phyloP scores from a whole-genome alignment of 2,329 filamentous ascomycete genomes.

The Xylaria sp. region DNA sequence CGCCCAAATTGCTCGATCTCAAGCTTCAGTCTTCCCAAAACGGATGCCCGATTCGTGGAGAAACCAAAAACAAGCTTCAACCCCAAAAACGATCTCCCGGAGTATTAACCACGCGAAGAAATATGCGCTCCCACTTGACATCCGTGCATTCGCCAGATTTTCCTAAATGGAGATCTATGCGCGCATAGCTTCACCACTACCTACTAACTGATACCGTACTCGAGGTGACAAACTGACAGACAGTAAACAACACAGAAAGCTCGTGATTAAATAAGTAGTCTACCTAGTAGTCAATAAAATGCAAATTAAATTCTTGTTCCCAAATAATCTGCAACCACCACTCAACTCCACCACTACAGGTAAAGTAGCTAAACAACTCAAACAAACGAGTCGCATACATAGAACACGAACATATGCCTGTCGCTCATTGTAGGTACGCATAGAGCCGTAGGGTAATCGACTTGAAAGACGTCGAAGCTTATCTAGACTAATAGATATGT shows the following conservation, averaged over 20 bases:
- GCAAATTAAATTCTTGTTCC: not conserved
- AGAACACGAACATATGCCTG: not conserved
- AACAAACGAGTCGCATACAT: not conserved
- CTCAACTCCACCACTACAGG: not conserved
- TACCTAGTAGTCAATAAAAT: too few species aligned
- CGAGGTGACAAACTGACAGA: too few species aligned
- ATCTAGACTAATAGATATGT: not conserved
- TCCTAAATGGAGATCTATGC: not conserved
- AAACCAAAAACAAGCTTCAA: constrained; percentile 22
- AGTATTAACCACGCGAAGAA: not conserved
- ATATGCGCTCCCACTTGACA: constrained; percentile 4
- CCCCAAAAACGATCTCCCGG: not conserved
- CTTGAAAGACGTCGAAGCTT: not conserved
- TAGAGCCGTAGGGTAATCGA: not conserved
- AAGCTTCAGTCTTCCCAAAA: not conserved
- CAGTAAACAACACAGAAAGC: too few species aligned
- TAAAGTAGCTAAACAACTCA: not conserved
- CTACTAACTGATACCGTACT: too few species aligned
- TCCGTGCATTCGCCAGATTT: not conserved
- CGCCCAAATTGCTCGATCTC: not conserved
- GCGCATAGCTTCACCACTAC: not conserved
- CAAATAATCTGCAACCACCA: not conserved
- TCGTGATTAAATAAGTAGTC: too few species aligned
- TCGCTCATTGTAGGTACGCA: not conserved
- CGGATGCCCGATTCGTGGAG: constrained; percentile 36